Evolutionary conservation across 2,329 filamentous ascomycete species (phyloP), one percentile per base, ranked within the genome.

Genomic region (Epichloe festucae): DNA sequence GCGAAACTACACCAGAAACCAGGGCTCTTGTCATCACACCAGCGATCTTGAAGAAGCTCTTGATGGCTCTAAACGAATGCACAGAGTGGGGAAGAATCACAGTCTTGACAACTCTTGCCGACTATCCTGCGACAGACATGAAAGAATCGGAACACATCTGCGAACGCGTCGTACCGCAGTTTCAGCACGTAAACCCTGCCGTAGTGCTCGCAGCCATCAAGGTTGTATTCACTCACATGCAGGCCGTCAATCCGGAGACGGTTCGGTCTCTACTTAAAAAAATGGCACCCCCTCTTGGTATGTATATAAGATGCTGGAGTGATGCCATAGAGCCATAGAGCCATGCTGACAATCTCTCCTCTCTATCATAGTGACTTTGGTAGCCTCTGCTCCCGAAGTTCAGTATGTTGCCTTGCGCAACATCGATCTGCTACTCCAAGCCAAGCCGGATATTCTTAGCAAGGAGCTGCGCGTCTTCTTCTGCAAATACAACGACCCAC

Each of bases 401-500:
- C 93, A 98, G 70, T 98, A 98, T 65, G 93, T 98, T 52, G 93
- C 93, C 14, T 73, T 98, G 48, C 78, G 91, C 57, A 98, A 98
- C 67, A 98, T 98, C 62, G 93, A 98, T 60, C 80, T 98, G 36
- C 76, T 98, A 5, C 77, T 98, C 93, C 93, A 98, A 68, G 93
- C 94, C 60, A 91, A 96, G 67, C 89, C 93, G 11, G 90, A 95
- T 59, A 96, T 98, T 52, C 77, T 98, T 10, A 95, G 88, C 75
- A 97, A 97, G 68, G 93, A 98, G 68, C 82, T 98, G 62, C 82
- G 93, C 44, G 93, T 98, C 8, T 98, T 98, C 73, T 98, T 98
- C 73, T 98, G 93, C 84, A 98, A 98, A 72, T 98, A 98, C 73
- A 97, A 97, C 65, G 93, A 98, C 60, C 91, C 93, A 2, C 89